Conservation (phyloP, 1,284 basidiomycete genomes). For the Trichosporon ovoides region DNA sequence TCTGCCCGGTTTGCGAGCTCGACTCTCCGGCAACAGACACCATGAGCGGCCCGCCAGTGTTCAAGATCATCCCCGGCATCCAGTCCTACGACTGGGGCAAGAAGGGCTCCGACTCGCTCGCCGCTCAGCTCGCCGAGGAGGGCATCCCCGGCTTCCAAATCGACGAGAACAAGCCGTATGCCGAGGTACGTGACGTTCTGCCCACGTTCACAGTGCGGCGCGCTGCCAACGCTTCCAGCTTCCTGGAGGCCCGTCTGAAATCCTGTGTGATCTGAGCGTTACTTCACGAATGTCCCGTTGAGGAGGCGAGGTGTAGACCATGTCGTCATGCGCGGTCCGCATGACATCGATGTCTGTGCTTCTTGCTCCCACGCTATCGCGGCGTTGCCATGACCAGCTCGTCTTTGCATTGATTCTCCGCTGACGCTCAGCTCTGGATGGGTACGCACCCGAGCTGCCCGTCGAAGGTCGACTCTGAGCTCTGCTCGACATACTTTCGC, state of each 20-base stretch:
- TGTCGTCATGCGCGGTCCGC: background rate
- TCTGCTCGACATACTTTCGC: slow-evolving; percentile 61
- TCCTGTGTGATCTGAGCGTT: too few species aligned
- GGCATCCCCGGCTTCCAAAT: slow-evolving; percentile 53
- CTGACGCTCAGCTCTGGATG: slow-evolving; percentile 79
- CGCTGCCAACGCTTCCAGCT: background rate
- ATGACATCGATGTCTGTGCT: too few species aligned
- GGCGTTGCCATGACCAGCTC: background rate
- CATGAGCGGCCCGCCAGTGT: slow-evolving; percentile 22
- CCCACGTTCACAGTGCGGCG: background rate
- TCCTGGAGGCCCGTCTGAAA: background rate
- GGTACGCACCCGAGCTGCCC: slow-evolving; percentile 90
- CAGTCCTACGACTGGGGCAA: slow-evolving; percentile 56
- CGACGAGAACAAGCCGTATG: slow-evolving; percentile 58
- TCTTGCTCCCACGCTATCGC: background rate
- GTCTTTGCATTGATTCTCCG: background rate
- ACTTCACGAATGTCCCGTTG: too few species aligned
- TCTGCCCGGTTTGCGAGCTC: background rate
- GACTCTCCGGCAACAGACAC: background rate
- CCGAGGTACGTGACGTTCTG: slow-evolving; percentile 54
- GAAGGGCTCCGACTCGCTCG: slow-evolving; percentile 53
- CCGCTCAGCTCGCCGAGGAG: slow-evolving; percentile 53
- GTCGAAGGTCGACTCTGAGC: slow-evolving; percentile 58
- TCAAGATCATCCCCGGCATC: slow-evolving; percentile 46
- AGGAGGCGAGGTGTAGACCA: background rate